Conservation (phyloP, 345 rosid genomes). For the Hibiscus trionum region DNA sequence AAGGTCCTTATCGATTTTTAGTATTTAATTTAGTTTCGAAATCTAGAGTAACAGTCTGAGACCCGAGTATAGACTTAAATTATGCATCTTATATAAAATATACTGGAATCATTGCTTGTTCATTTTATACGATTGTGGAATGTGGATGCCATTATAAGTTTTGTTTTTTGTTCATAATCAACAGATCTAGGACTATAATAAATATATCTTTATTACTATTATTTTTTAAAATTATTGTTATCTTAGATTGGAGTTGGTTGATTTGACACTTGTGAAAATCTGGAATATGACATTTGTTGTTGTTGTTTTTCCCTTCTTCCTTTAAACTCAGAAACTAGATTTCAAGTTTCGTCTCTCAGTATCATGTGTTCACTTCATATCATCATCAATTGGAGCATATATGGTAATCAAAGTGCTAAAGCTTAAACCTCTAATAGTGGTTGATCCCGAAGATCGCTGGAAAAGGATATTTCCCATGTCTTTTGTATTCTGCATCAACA, state of each 20-base stretch:
- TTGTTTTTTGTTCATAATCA: neutral
- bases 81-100: neutral
- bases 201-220: neutral
- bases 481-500: conserved; percentile 89
- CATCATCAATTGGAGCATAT: conserved; percentile 93
- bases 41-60: neutral
- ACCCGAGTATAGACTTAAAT: neutral
- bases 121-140: neutral
- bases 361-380: conserved; percentile 89
- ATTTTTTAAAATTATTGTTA: conserved; percentile 1
- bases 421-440: conserved; percentile 75
- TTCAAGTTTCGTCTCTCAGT: conserved; percentile 93
- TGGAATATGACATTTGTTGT: conserved; percentile 8
- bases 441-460: conserved; percentile 94
- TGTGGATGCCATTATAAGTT: neutral
- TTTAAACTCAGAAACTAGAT: conserved; percentile 91
- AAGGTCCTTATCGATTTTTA: neutral
- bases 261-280: neutral
- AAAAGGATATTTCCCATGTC: conserved; percentile 97
- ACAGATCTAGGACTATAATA: conserved; percentile 2
- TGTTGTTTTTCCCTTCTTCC: no score
- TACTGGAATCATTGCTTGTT: conserved; percentile 4
- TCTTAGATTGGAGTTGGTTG: neutral
- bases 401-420: conserved; percentile 77
- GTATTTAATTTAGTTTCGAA: neutral